phyloP scores from a whole-genome alignment of 768 basidiomycete species.

The Boletus rex-veris region DNA sequence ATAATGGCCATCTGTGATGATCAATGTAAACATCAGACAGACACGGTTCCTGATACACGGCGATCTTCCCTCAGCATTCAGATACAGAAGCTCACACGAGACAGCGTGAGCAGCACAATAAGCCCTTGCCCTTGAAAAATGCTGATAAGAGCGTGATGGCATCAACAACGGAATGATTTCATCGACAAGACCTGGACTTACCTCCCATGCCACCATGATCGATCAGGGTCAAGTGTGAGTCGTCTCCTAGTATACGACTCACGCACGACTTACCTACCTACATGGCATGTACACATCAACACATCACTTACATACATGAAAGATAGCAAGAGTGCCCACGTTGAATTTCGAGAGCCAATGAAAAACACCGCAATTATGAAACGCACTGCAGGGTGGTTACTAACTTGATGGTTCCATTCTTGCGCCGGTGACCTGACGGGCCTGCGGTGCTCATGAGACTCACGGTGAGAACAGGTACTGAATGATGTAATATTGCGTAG shows the following conservation, averaged over 20 bases:
- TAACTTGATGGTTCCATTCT: neutral
- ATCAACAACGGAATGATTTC: too few species aligned
- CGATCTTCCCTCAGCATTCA: neutral
- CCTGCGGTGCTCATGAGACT: neutral
- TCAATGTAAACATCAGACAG: neutral
- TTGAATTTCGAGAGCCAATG: neutral
- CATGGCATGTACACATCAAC: neutral
- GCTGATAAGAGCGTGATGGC: neutral
- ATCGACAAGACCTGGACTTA: neutral
- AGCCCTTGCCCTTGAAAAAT: too few species aligned
- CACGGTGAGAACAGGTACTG: neutral
- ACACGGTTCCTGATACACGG: neutral
- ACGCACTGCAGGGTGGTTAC: neutral
- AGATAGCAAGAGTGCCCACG: neutral
- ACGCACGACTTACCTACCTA: neutral
- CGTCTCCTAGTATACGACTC: neutral
- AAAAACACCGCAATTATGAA: neutral
- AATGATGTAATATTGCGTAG: neutral
- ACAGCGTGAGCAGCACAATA: neutral
- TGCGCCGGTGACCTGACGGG: neutral
- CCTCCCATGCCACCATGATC: too few species aligned
- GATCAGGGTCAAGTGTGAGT: too few species aligned
- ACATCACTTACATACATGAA: too few species aligned
- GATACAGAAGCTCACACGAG: neutral
- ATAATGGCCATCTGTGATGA: neutral